A percentile compares a stretch with the other conserved stretches of the same genome.
phyloP scores from a whole-genome alignment of 2,329 filamentous ascomycete genomes.

The Aspergillus brunneoviolaceus region DNA sequence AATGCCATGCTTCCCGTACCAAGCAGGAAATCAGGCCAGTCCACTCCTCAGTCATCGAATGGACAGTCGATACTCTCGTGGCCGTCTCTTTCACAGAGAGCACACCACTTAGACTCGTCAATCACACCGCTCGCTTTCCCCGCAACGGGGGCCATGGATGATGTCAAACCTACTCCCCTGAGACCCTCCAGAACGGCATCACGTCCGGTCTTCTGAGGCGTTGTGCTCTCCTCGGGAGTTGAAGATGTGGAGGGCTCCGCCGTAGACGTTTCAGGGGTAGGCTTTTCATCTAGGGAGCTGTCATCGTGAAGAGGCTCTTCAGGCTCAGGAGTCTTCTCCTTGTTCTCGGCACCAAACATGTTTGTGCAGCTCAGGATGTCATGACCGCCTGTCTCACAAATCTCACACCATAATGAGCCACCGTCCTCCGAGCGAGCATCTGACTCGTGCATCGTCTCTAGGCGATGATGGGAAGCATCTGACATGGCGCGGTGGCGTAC shows the following conservation, averaged over 20 bases:
- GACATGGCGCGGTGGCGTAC: slow-evolving; percentile 28
- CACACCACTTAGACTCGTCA: slow-evolving; percentile 92
- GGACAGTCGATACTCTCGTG: slow-evolving; percentile 96
- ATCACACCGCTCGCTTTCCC: slow-evolving; percentile 76
- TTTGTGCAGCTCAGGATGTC: slow-evolving; percentile 93
- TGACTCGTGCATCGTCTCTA: slow-evolving; percentile 43
- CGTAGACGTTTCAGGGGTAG: slow-evolving; percentile 18
- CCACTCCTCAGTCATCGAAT: slow-evolving; percentile 66
- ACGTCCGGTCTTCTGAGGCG: slow-evolving; percentile 40
- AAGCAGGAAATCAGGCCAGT: background rate
- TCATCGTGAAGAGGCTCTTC: slow-evolving; percentile 16
- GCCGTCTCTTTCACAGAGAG: slow-evolving; percentile 90
- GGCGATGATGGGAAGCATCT: slow-evolving; percentile 30
- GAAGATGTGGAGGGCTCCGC: slow-evolving; percentile 15
- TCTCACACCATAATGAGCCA: slow-evolving; percentile 84
- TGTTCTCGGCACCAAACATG: slow-evolving; percentile 63
- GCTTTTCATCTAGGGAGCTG: slow-evolving; percentile 16
- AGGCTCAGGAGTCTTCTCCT: slow-evolving; percentile 16
- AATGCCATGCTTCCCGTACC: background rate
- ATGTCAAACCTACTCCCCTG: slow-evolving; percentile 42
- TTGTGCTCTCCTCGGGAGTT: slow-evolving; percentile 18
- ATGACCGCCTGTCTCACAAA: slow-evolving; percentile 87
- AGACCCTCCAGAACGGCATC: slow-evolving; percentile 45
- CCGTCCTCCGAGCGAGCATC: slow-evolving; percentile 66
- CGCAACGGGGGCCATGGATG: slow-evolving; percentile 62